phyloP scores from a whole-genome alignment of 768 basidiomycete species.

The Clathrus columnatus region DNA sequence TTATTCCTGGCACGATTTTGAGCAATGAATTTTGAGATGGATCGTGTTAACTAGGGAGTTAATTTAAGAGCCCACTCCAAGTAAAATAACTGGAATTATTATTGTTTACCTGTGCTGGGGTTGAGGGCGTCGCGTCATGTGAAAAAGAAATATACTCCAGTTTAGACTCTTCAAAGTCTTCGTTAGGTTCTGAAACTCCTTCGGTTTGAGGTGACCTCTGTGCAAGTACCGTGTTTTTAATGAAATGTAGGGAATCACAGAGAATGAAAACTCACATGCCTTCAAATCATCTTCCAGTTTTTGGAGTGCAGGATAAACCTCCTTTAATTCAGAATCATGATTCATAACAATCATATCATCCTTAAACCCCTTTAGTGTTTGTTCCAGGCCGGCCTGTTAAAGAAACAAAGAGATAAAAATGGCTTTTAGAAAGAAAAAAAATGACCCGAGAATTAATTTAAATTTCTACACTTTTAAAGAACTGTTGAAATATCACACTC shows the following conservation, averaged over 20 bases:
- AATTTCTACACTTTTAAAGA: constrained; percentile 10
- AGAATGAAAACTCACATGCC: constrained; percentile 29
- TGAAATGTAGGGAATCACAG: not conserved
- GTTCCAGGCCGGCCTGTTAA: constrained; percentile 39
- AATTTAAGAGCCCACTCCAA: constrained; percentile 1
- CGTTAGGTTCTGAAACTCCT: too few relatives aligned
- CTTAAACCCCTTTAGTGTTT: constrained; percentile 56
- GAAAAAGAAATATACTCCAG: constrained; percentile 48
- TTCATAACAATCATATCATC: constrained; percentile 68
- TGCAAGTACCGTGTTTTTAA: too few relatives aligned
- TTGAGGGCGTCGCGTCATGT: constrained; percentile 37
- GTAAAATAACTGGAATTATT: not conserved
- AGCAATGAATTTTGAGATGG: constrained; percentile 64
- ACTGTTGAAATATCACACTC: not conserved
- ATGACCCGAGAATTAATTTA: not conserved
- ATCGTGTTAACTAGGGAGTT: constrained; percentile 48
- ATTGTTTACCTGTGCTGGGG: constrained; percentile 54
- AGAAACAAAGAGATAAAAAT: not conserved
- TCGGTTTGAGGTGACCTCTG: too few relatives aligned
- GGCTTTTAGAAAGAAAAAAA: not conserved
- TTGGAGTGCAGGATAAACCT: constrained; percentile 46
- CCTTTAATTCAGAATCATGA: constrained; percentile 49
- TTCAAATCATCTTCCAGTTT: constrained; percentile 42
- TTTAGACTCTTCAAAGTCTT: constrained; percentile 68
- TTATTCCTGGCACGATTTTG: constrained; percentile 64